These are phyloP conservation scores for Talaromyces sp. DNA, from an alignment of 2,329 filamentous ascomycete species.

Conservation along the genomic window DNA sequence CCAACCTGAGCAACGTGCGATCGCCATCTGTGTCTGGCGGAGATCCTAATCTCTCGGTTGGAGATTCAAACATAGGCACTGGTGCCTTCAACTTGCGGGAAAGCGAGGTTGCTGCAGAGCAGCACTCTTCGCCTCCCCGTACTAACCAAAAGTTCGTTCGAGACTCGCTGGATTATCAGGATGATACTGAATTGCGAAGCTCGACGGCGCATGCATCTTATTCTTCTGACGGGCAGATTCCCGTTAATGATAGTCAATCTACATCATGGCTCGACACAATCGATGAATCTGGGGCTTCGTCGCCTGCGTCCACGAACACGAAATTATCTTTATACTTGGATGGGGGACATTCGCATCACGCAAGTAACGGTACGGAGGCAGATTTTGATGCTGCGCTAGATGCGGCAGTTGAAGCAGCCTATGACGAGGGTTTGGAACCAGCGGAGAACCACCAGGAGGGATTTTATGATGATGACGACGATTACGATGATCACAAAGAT, in stretches of 20 bases:
- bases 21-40: constrained; percentile 2
- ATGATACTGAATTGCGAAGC: neutral
- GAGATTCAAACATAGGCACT: neutral
- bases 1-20: neutral
- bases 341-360: constrained; percentile 48
- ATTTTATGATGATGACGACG: constrained; percentile 18
- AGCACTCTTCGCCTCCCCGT: constrained; percentile 66
- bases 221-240: constrained; percentile 14
- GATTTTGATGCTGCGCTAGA: constrained; percentile 93
- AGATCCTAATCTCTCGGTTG: constrained; percentile 3
- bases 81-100: neutral
- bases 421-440: constrained; percentile 84
- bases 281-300: constrained; percentile 80
- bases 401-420: constrained; percentile 91
- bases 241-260: constrained; percentile 67
- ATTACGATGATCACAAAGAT: constrained; percentile 7
- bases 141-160: constrained; percentile 56
- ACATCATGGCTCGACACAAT: constrained; percentile 94
- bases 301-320: constrained; percentile 73
- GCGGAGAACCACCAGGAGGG: constrained; percentile 35
- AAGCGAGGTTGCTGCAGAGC: constrained; percentile 13
- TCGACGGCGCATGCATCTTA: neutral
- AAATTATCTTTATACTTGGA: constrained; percentile 65
- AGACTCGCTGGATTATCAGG: constrained; percentile 11
- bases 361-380: constrained; percentile 71